These are phyloP conservation scores for Pichia sp. DNA, from an alignment of 1,139 yeast genomes.

Conservation along the genomic window DNA sequence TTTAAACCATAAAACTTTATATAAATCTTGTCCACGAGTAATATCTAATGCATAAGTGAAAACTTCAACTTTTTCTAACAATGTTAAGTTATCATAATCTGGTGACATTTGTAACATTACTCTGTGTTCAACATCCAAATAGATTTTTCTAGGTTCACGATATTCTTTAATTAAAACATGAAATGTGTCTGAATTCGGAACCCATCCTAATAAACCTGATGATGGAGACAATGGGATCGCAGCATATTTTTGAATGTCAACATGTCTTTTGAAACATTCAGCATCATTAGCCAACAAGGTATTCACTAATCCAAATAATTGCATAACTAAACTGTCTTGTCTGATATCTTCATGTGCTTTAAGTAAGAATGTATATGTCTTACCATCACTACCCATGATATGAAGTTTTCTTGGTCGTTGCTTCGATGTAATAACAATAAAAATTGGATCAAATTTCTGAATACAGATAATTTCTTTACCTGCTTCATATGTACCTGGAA, in stretches of 20 bases:
- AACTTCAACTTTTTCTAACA: constrained; percentile 90
- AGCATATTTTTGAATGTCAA: constrained; percentile 84
- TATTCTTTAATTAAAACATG: constrained; percentile 89
- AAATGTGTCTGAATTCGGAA: constrained; percentile 93
- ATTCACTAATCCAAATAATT: constrained; percentile 89
- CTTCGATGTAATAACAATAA: constrained; percentile 88
- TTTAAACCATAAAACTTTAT: constrained; percentile 92
- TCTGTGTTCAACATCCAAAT: constrained; percentile 87
- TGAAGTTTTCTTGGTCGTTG: constrained; percentile 87
- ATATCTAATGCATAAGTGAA: constrained; percentile 94
- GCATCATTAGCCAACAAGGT: constrained; percentile 84
- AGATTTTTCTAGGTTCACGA: constrained; percentile 83
- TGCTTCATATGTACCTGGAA: constrained; percentile 88
- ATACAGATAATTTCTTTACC: constrained; percentile 76
- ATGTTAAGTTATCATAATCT: constrained; percentile 82
- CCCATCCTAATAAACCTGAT: constrained; percentile 97
- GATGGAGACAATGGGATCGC: constrained; percentile 96
- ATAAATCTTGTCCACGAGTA: constrained; percentile 92
- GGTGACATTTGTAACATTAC: constrained; percentile 98
- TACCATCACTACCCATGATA: constrained; percentile 85
- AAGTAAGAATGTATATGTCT: constrained; percentile 69
- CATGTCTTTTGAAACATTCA: constrained; percentile 92
- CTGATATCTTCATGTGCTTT: constrained; percentile 98
- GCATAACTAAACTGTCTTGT: constrained; percentile 97
- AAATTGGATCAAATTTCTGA: constrained; percentile 68